Evolutionary conservation across 148 eudicot species (phyloP), one percentile per base, ranked within the genome.

Genomic region (Suaeda aralocaspica): DNA sequence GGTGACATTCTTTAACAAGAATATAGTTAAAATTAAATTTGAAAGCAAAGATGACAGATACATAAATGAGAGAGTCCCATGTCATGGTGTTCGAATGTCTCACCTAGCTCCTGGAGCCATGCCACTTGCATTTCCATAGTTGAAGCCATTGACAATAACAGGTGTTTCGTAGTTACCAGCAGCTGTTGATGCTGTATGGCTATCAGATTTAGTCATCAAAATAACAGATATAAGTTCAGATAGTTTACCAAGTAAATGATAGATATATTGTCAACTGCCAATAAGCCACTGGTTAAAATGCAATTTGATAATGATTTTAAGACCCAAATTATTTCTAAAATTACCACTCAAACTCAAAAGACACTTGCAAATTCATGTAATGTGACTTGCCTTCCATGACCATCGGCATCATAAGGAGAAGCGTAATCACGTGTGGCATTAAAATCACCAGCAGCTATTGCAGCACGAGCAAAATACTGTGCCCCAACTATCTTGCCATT

Each of bases 101-200:
- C 80, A 85, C 92, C 84, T 74, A 66, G 92, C 92, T 65, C 87
- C 89, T 10, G 92, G 87, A 69, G 92, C 92, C 89, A 88, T 88
- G 33, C 92, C 92, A 70, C 92, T 88, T 5, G 92, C 87, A 72
- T 80, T 74, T n/a, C 89, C 92, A 74, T 85, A 88, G 69, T 80
- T 82, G 80, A 79, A 88, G 59, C 79, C 82, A 72, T 85, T 82
- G 34, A 75, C 82, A 26, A 75, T 77, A n/a, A 85, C 92, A 0
- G 87, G 80, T 42, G 82, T 34, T 24, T 59, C 82, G 76, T 80
- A 75, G 76, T 85, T 85, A 29, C 87, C 92, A 30, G 92, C 92
- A 62, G 87, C 92, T 48, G 72, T 83, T 57, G 92, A 83, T 25
- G 92, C 92, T 62, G 87, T 88, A 76, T 85, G 92, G 73, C 92